Percentiles rank a stretch among this genome's conserved stretches.
phyloP scores from a whole-genome alignment of 768 basidiomycete species.

The Chalciporus chontae region DNA sequence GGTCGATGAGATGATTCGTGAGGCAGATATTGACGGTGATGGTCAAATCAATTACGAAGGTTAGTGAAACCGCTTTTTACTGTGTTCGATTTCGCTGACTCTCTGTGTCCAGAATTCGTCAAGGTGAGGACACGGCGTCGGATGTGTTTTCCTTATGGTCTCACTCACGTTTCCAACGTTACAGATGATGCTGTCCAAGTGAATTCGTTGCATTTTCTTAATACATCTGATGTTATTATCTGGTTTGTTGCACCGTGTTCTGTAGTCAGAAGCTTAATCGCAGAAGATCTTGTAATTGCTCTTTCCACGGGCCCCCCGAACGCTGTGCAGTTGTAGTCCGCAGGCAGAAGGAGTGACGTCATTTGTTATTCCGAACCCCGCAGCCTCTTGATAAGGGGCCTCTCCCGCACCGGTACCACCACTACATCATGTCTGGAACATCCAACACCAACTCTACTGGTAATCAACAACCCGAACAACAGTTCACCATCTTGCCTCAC shows the following conservation, averaged over 20 bases:
- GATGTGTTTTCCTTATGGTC: conserved; percentile 1
- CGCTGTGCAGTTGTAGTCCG: not conserved
- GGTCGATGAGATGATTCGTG: conserved; percentile 96
- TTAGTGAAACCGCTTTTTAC: conserved; percentile 27
- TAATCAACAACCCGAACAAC: conserved; percentile 25
- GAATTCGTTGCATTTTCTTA: conserved; percentile 20
- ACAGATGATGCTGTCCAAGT: conserved; percentile 77
- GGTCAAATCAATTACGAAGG: conserved; percentile 91
- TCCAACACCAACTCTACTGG: conserved; percentile 7
- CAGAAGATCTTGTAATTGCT: conserved; percentile 7
- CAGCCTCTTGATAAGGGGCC: conserved; percentile 4
- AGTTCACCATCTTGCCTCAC: conserved; percentile 55
- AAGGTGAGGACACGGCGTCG: conserved; percentile 40
- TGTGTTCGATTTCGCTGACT: not conserved
- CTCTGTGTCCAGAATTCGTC: conserved; percentile 59
- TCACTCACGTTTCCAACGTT: conserved; percentile 11
- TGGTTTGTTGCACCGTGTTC: not conserved
- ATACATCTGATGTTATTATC: conserved; percentile 12
- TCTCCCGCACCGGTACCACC: not conserved
- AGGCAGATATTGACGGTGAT: conserved; percentile 92
- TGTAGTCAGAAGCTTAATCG: not conserved
- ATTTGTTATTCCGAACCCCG: not conserved
- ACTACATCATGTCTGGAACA: conserved; percentile 15
- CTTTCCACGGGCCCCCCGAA: not conserved
- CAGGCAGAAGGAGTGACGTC: conserved; percentile 18